Evolutionary conservation across 2,329 filamentous ascomycete genomes (phyloP).

Genomic region (Pezicula rhizophila): DNA sequence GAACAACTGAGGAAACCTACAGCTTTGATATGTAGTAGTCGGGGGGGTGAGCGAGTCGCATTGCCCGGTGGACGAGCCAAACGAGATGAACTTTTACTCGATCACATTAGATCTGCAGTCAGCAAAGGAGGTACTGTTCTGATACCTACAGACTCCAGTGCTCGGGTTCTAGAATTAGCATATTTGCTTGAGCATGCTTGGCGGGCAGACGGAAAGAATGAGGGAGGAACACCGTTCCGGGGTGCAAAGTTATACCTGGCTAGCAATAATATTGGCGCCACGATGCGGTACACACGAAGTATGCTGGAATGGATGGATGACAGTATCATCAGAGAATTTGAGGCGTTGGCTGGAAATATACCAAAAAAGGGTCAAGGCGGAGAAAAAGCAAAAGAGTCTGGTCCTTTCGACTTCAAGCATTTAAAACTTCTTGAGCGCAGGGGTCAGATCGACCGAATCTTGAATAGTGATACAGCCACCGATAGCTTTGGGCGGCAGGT

Average conservation of each 20-base stretch:
- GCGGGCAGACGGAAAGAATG: constrained; percentile 56
- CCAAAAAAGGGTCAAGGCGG: constrained; percentile 38
- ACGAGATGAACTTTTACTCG: constrained; percentile 78
- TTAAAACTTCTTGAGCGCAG: constrained; percentile 77
- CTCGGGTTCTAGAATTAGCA: constrained; percentile 84
- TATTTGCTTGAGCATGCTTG: constrained; percentile 92
- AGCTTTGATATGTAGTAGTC: constrained; percentile 85
- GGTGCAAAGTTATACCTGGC: constrained; percentile 70
- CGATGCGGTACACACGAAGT: constrained; percentile 83
- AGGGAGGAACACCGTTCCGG: constrained; percentile 42
- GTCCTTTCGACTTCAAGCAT: constrained; percentile 86
- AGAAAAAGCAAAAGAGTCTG: constrained; percentile 45
- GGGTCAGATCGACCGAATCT: constrained; percentile 69
- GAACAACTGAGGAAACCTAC: constrained; percentile 92
- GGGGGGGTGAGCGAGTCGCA: constrained; percentile 67
- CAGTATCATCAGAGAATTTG: constrained; percentile 85
- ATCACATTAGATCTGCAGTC: constrained; percentile 74
- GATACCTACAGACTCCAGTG: constrained; percentile 91
- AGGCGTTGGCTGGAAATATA: constrained; percentile 45
- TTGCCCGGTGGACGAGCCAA: constrained; percentile 68
- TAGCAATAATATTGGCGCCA: constrained; percentile 78
- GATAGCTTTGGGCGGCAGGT: constrained; percentile 36
- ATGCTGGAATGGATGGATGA: constrained; percentile 99
- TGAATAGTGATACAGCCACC: constrained; percentile 34
- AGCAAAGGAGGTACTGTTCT: constrained; percentile 82